Evolutionary conservation across 768 basidiomycete genomes (phyloP).

Genomic region (Phlebiopsis gigantea): DNA sequence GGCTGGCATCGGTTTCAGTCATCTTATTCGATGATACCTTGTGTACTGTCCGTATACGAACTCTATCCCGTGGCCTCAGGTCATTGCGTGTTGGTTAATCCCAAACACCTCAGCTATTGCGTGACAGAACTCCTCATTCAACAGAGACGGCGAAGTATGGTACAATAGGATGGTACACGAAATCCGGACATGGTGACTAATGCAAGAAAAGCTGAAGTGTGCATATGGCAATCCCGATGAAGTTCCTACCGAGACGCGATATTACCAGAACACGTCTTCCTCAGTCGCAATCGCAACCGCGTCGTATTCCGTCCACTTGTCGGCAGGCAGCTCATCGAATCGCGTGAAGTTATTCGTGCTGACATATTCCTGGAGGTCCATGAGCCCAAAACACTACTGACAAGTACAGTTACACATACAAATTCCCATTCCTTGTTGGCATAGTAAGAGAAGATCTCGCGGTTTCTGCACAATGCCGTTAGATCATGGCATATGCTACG

Average conservation of each 20-base stretch:
- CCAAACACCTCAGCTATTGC: too few species aligned
- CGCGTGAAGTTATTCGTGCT: background rate
- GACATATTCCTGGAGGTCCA: background rate
- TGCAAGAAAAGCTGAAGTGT: background rate
- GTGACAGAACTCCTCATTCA: background rate
- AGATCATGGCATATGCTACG: background rate
- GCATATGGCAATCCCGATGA: too few species aligned
- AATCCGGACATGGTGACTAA: background rate
- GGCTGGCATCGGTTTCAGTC: background rate
- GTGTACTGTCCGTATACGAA: background rate
- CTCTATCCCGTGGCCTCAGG: background rate
- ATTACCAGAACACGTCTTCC: background rate
- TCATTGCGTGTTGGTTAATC: background rate
- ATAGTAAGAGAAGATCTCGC: conserved; percentile 6
- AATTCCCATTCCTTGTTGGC: conserved; percentile 2
- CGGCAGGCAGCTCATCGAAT: background rate
- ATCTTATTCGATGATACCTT: background rate
- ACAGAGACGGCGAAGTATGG: background rate
- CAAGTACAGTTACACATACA: background rate
- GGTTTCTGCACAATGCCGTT: conserved; percentile 2
- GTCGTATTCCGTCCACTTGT: background rate
- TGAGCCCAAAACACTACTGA: background rate
- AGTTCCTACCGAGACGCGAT: too few species aligned
- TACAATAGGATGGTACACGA: background rate
- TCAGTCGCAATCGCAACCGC: background rate